Conservation (phyloP, 345 rosid genomes). For the Aquilaria sinensis region DNA sequence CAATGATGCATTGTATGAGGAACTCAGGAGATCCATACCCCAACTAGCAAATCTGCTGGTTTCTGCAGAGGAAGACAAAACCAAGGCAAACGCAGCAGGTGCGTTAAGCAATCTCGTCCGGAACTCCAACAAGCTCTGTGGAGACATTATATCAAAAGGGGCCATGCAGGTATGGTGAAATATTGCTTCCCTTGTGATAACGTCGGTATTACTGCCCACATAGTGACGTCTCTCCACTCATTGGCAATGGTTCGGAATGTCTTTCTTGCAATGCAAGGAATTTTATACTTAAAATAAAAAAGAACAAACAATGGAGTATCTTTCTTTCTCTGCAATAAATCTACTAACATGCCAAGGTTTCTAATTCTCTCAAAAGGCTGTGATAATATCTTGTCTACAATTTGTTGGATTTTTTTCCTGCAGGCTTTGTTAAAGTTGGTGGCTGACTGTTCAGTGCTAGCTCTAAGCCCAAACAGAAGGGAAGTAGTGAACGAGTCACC, state of each 20-base stretch:
- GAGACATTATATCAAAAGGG: conserved; percentile 84
- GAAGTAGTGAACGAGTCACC: conserved; percentile 77
- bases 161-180: conserved; percentile 72
- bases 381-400: no score
- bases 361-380: no score
- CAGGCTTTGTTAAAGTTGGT: conserved; percentile 82
- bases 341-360: no score
- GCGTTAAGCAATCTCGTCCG: conserved; percentile 97
- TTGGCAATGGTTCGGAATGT: no score
- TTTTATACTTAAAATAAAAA: no score
- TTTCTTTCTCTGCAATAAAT: no score
- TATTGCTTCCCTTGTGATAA: neutral
- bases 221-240: no score
- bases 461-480: conserved; percentile 68
- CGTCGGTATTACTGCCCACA: neutral
- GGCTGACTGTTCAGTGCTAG: conserved; percentile 58
- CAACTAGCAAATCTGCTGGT: conserved; percentile 66
- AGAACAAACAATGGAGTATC: no score
- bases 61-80: conserved; percentile 88
- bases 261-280: no score
- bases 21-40: conserved; percentile 81
- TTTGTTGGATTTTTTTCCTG: neutral
- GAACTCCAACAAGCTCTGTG: conserved; percentile 82
- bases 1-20: conserved; percentile 73
- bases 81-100: conserved; percentile 97